Evolutionary conservation across 495 filamentous ascomycete species (phyloP).

Genomic region (Aspergillus nidulans): DNA sequence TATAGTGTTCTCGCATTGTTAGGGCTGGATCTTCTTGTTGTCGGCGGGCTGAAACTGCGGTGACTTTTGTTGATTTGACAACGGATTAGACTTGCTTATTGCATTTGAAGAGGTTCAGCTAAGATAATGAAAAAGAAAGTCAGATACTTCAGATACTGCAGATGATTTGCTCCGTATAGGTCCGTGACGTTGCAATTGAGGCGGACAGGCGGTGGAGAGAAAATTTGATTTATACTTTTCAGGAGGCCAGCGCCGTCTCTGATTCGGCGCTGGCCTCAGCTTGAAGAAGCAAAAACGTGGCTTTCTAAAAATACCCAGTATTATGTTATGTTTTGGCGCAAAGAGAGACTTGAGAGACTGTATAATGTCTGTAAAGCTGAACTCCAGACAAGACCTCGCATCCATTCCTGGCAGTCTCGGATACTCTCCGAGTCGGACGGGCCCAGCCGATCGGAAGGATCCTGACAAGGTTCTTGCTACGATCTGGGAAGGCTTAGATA

Average conservation of each 20-base stretch:
- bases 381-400: too few relatives aligned
- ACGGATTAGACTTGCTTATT: constrained; percentile 12
- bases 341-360: too few relatives aligned
- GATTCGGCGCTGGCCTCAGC: neutral
- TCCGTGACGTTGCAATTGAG: neutral
- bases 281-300: constrained; percentile 5
- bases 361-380: too few relatives aligned
- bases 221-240: constrained; percentile 2
- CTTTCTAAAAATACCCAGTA: neutral
- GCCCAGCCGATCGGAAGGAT: constrained; percentile 2
- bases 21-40: constrained; percentile 13
- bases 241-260: neutral
- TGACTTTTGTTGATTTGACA: constrained; percentile 6
- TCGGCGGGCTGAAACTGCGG: constrained; percentile 2
- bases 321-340: neutral
- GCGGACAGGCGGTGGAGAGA: neutral
- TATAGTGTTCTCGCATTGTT: constrained; percentile 24
- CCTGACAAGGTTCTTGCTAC: neutral
- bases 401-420: neutral
- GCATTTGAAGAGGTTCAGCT: constrained; percentile 11
- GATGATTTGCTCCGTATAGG: neutral
- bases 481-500: neutral
- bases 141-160: neutral
- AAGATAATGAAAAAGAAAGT: neutral
- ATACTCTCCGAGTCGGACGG: neutral